Base-by-base conservation (phyloP, 1,284 basidiomycete genomes). In the Sporisorium sorghi region DNA sequence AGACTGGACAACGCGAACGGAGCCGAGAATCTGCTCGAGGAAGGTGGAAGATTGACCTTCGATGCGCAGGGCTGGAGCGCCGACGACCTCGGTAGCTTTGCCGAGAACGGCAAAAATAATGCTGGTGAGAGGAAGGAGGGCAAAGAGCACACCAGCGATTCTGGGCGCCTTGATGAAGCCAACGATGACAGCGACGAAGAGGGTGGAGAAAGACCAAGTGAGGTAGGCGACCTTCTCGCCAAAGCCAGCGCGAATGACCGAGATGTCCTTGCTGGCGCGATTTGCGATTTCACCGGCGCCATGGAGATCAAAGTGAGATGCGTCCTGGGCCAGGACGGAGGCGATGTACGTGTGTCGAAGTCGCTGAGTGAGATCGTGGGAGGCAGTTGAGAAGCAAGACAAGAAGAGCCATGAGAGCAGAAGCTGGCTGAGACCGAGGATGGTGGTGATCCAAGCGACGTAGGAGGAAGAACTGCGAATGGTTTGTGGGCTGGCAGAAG, bases 241-340 rank as follows among this genome's bases (percentile, higher is more conserved):
- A 4, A 85, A 76, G 15, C 83, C 86, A 2, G 80, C 80, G 28
- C 84, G 82, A 40, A 87, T 80, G 9, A 78, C 70, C 7, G 81
- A 78, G 54, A 87, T 81, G 55, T 87, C 86, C 52, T 85, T 85
- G 65, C 82, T 81, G 28, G 85, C 77, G 26, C 83, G 69, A 12
- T 84, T 83, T 10, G 84, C 83, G 35, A 86, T 82, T 66, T 86
- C 86, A 53, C 86, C 86, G 6, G 86, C 80, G 24, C 86, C 86
- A 44, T 86, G 82, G 5, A 78, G 65, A 57, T 86, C 86, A 58
- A 86, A 86, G 70, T 85, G 86, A 6, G 82, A 81, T 15, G 84
- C 84, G 59, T 86, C 86, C 59, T 87, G 86, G 3, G 82, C 77
- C 35, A 87, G 67, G 19, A 85, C 76, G 3, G 86, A 81, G 15